These are phyloP conservation scores for Passiflora organensis DNA, from an alignment of 345 rosid genomes.

Conservation along the genomic window DNA sequence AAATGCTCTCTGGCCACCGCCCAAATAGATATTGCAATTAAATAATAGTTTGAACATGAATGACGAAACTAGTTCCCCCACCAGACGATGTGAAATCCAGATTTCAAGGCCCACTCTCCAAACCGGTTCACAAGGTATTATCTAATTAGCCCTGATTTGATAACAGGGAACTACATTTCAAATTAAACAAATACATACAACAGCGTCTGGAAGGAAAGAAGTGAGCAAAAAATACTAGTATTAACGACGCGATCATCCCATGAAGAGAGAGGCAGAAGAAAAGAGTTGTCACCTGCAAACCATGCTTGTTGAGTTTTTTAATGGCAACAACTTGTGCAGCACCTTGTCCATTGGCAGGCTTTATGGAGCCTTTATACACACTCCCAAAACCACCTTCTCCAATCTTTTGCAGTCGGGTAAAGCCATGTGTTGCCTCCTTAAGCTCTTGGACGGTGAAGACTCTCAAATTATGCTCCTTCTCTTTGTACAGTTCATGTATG, in stretches of 20 bases:
- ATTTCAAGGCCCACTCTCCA: neutral
- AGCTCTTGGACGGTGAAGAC: constrained; percentile 66
- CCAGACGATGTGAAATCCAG: neutral
- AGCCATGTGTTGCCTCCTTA: constrained; percentile 60
- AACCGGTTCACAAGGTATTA: neutral
- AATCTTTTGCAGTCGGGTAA: constrained; percentile 57
- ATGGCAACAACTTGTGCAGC: constrained; percentile 58
- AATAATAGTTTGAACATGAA: neutral
- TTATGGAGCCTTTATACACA: constrained; percentile 71
- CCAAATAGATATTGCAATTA: no score
- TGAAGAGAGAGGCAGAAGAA: neutral
- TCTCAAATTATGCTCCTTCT: constrained; percentile 52
- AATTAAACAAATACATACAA: no score
- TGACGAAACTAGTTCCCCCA: no score
- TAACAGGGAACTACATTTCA: no score
- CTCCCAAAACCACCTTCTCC: constrained; percentile 99
- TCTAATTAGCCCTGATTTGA: neutral
- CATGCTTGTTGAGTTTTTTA: constrained; percentile 71
- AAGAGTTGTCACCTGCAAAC: constrained; percentile 62
- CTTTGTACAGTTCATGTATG: constrained; percentile 55
- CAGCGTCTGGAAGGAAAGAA: no score
- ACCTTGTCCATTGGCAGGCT: constrained; percentile 28
- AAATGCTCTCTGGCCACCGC: neutral
- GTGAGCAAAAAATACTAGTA: no score
- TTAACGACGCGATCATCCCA: no score